Percentiles rank a stretch among this genome's conserved stretches.
Evolutionary conservation across 768 basidiomycete species (phyloP).

Genomic region (Boletales sp.): DNA sequence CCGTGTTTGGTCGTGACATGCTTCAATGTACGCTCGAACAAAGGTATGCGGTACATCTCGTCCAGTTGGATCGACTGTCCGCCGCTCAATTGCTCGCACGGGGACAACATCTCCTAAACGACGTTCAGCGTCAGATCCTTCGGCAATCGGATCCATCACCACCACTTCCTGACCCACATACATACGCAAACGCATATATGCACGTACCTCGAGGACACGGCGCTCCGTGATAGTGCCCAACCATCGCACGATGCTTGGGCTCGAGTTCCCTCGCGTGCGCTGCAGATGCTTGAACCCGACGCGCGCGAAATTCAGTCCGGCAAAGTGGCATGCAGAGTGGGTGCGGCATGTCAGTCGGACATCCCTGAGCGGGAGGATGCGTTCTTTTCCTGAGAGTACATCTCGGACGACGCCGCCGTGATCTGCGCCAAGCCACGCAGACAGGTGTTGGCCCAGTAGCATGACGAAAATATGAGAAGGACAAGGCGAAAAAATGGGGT

Average conservation of each 20-base stretch:
- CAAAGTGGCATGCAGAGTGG: constrained; percentile 54
- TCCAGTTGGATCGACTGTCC: constrained; percentile 46
- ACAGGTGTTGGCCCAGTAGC: constrained; percentile 13
- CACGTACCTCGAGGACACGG: constrained; percentile 21
- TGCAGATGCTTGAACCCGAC: constrained; percentile 34
- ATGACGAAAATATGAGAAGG: neutral
- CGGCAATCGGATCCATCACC: neutral
- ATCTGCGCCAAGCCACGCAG: constrained; percentile 10
- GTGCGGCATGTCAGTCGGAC: constrained; percentile 37
- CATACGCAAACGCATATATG: neutral
- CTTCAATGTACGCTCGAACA: constrained; percentile 42
- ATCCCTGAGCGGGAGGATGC: constrained; percentile 43
- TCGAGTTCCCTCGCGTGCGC: neutral
- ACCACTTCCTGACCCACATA: no score
- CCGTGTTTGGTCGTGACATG: constrained; percentile 36
- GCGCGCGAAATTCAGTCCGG: constrained; percentile 59
- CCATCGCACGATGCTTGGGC: constrained; percentile 5
- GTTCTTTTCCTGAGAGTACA: constrained; percentile 32
- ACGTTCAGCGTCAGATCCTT: constrained; percentile 3
- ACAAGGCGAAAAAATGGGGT: neutral
- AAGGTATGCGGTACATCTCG: constrained; percentile 44
- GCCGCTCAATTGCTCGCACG: constrained; percentile 48
- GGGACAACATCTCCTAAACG: constrained; percentile 47
- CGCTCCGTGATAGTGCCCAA: constrained; percentile 12
- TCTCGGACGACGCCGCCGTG: constrained; percentile 13